Evolutionary conservation across 345 rosid genomes (phyloP).

Genomic region (Pistacia vera): DNA sequence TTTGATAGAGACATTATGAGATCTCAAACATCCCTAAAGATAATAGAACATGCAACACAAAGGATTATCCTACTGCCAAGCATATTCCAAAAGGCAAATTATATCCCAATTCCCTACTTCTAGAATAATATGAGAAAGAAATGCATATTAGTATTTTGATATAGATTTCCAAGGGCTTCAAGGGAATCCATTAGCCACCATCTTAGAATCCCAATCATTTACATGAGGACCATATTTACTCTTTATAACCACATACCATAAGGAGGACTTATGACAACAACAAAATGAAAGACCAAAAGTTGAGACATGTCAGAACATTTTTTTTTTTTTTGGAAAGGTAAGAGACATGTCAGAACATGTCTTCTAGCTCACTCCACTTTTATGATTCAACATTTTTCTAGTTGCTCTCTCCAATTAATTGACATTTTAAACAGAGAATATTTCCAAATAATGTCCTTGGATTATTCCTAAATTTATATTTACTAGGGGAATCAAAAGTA

Average conservation of each 20-base stretch:
- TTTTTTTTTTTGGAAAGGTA: too few species aligned
- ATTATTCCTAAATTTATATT: neutral
- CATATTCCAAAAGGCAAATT: neutral
- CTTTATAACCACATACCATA: too few species aligned
- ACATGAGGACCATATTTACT: too few species aligned
- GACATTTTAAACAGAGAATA: neutral
- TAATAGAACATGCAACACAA: too few species aligned
- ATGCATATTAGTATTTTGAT: too few species aligned
- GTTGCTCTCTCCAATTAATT: neutral
- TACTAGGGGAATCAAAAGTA: too few species aligned
- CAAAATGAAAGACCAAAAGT: neutral
- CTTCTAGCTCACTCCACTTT: neutral
- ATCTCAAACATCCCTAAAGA: too few species aligned
- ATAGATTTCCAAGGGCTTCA: neutral
- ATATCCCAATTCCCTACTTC: neutral
- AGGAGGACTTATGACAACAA: neutral
- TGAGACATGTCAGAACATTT: neutral
- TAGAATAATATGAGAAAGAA: too few species aligned
- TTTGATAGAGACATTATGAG: too few species aligned
- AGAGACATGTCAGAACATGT: neutral
- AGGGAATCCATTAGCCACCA: neutral
- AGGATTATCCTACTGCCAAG: neutral
- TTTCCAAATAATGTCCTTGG: neutral
- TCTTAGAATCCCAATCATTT: neutral
- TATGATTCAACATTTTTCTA: neutral